phyloP scores from a whole-genome alignment of 345 rosid species.

The Corymbia maculata region DNA sequence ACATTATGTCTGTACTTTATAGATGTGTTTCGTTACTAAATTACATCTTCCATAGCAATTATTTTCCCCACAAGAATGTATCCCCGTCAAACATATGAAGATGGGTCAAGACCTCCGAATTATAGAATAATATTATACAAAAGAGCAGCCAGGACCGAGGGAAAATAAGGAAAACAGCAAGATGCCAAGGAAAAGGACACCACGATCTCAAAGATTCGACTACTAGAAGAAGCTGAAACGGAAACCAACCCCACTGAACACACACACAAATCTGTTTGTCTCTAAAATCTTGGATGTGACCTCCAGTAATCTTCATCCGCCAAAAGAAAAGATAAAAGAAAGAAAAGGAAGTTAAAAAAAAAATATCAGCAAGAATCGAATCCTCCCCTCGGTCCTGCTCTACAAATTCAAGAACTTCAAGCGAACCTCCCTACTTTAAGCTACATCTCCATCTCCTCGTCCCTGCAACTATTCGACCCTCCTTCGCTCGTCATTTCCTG shows the following conservation, averaged over 20 bases:
- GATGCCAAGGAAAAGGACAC: neutral
- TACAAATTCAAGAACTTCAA: conserved; percentile 5
- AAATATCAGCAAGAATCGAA: conserved; percentile 1
- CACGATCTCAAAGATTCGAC: neutral
- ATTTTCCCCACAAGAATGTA: neutral
- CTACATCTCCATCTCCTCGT: conserved; percentile 51
- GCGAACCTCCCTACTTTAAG: neutral
- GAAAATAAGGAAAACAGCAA: neutral
- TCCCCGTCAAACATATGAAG: neutral
- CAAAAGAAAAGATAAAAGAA: neutral
- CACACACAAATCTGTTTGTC: neutral
- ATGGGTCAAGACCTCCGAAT: neutral
- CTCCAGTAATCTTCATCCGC: neutral
- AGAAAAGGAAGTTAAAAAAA: neutral
- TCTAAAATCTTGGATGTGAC: neutral
- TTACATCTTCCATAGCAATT: neutral
- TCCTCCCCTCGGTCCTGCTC: neutral
- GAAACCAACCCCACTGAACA: neutral
- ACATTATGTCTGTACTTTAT: neutral
- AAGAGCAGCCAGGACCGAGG: neutral
- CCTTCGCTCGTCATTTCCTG: conserved; percentile 38
- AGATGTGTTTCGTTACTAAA: neutral
- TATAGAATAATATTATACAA: neutral
- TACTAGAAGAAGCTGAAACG: neutral
- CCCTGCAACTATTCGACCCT: conserved; percentile 43